Evolutionary conservation across 768 basidiomycete species (phyloP).

Genomic region (Mycena floridula): DNA sequence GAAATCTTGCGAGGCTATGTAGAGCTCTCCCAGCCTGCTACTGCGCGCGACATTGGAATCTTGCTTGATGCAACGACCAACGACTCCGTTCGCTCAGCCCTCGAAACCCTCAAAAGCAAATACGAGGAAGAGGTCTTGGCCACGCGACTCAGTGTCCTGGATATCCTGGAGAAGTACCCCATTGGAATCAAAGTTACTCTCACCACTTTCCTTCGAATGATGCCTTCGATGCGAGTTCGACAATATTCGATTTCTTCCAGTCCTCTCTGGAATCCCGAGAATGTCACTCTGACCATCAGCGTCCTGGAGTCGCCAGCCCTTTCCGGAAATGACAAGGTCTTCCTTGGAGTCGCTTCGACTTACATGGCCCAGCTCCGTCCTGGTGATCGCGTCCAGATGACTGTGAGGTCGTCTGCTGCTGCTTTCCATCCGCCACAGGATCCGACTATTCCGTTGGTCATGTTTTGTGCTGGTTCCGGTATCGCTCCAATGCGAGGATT

Average conservation of each 20-base stretch:
- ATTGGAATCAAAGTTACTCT: constrained; percentile 28
- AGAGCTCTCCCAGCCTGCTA: constrained; percentile 42
- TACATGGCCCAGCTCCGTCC: constrained; percentile 33
- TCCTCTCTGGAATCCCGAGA: constrained; percentile 35
- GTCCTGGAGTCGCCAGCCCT: constrained; percentile 32
- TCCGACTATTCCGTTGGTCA: constrained; percentile 31
- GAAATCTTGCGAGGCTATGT: constrained; percentile 37
- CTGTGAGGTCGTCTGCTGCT: constrained; percentile 29
- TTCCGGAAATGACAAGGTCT: constrained; percentile 23
- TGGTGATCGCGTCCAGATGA: constrained; percentile 36
- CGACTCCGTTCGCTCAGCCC: constrained; percentile 16
- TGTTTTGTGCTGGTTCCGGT: constrained; percentile 42
- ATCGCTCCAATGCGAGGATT: constrained; percentile 46
- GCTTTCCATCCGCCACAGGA: constrained; percentile 41
- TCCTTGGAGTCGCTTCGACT: constrained; percentile 42
- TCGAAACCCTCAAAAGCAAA: constrained; percentile 22
- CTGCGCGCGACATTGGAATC: constrained; percentile 30
- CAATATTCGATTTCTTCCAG: constrained; percentile 49
- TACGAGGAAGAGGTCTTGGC: constrained; percentile 28
- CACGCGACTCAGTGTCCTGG: constrained; percentile 33
- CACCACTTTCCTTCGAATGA: constrained; percentile 30
- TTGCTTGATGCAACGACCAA: constrained; percentile 21
- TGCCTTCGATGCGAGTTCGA: constrained; percentile 41
- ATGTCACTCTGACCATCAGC: constrained; percentile 38
- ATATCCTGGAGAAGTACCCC: constrained; percentile 32